Evolutionary conservation across 108 stramenopile genomes (phyloP), one percentile per base, ranked within the genome.

Genomic region (Cyclotella baltica): DNA sequence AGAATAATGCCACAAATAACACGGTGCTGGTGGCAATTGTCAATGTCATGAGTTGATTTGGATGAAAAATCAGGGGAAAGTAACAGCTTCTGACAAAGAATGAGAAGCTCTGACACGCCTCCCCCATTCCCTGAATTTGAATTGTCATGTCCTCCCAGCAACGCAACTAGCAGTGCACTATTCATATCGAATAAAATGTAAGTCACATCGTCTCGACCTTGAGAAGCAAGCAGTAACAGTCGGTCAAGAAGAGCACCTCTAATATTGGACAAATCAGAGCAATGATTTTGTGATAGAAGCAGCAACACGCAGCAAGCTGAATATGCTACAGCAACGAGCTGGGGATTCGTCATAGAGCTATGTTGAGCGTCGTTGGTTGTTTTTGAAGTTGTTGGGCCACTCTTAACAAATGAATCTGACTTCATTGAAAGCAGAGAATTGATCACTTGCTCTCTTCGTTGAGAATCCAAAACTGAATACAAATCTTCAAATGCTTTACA

Each of bases 11-110:
- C 80, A 53, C 80, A 81, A 43, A 70, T 70, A 2, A 68, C 53
- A 43, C 80, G 73, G 37, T 70, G 69, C 23, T 74, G 62, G 13
- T 69, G 50, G 50, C 62, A 56, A 27, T 70, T 58, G 69, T 28
- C 62, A 4, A 31, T 20, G 31, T 37, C 62, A 48, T 40, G 31
- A 16, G 70, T 58, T 5, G 59, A 10, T 30, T 52, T 43, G 22
- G 65, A 73, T 19, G 58, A 25, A n/a, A 57, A 63, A 29, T 53
- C 30, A 29, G 78, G 55, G 63, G 70, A 81, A 23, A 81, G 68
- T 52, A n/a, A n/a, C n/a, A 81, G 68, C 62, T 81, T 81, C 52
- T 81, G 80, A 46, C 80, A 81, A 22, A 81, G 61, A 36, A 81
- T 81, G 19, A 81, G 73, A 40, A 81, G 62, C 31, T 81, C 80